phyloP scores from a whole-genome alignment of 2,329 filamentous ascomycete species.

The Allantophomopsis lycopodina region DNA sequence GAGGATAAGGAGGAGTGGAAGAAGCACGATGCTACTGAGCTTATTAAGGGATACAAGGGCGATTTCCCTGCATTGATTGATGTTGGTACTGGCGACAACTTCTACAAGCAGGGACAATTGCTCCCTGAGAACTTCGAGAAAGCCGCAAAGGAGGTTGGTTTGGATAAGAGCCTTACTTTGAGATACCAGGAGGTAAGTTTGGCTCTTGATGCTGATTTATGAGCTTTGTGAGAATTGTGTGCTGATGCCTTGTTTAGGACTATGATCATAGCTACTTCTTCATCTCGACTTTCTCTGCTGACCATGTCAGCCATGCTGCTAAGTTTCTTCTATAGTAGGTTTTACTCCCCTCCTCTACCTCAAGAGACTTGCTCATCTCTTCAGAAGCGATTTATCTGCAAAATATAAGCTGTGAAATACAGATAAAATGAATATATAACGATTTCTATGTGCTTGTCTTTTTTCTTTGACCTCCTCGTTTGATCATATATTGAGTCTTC shows the following conservation, averaged over 20 bases:
- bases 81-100: conserved; percentile 88
- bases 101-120: conserved; percentile 88
- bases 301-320: conserved; percentile 84
- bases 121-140: conserved; percentile 84
- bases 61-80: conserved; percentile 72
- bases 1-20: conserved; percentile 63
- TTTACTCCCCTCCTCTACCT: not conserved
- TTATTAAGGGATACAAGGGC: conserved; percentile 63
- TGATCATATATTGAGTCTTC: too few species aligned
- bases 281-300: conserved; percentile 78
- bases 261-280: conserved; percentile 99
- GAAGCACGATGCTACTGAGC: conserved; percentile 82
- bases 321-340: conserved; percentile 60
- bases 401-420: too few species aligned
- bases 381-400: conserved; percentile 8
- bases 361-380: conserved; percentile 7
- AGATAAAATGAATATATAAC: too few species aligned
- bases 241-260: conserved; percentile 29
- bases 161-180: conserved; percentile 56
- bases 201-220: not conserved
- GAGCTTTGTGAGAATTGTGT: not conserved
- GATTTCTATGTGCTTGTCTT: too few species aligned
- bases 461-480: too few species aligned
- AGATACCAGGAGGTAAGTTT: conserved; percentile 62
- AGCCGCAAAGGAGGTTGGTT: conserved; percentile 63